Base-by-base conservation (phyloP, 208 protist species). In the Vickermania spadyakhi region DNA sequence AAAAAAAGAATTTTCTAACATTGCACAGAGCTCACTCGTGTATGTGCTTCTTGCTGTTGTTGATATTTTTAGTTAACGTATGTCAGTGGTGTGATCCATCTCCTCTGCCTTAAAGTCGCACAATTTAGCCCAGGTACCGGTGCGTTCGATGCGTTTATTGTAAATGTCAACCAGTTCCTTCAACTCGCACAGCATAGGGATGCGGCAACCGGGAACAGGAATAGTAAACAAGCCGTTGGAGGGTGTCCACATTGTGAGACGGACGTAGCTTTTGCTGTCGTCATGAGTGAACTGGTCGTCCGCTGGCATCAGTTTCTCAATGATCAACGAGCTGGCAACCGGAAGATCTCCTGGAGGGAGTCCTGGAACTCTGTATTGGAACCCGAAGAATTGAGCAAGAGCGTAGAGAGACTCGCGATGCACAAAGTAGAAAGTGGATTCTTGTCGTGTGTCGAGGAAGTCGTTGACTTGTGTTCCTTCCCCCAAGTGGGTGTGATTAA, bases 341-440 rank as follows among this genome's bases (percentile, higher is more conserved):
- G 85, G 85, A 2, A 92, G 65, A 67, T 92, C 85, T 4, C 79
- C 81, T 11, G 45, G 56, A 14, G 85, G 81, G 3, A 92, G 66
- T 0, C 81, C 79, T 4, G 81, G 68, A 18, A 89, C 71, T 49
- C 73, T 71, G 66, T 78, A 92, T 54, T 72, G 53, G 45, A 86
- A 82, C 23, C 85, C 85, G 62, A 87, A 92, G 78, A 92, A 92
- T 62, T 87, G 72, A 50, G 75, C 79, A 25, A 92, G 65, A 31
- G 81, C 81, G 69, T 92, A 92, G 64, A 92, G 79, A 21, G 79
- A 77, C 59, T 92, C 85, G n/a, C 85, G 85, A 52, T 92, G 85
- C 30, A 87, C 77, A 67, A 92, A 85, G 65, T 81, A 92, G 57
- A 92, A 85, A 42, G 65, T 76, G 18, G 77, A 70, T 56, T 87